Base-by-base conservation (phyloP, 371 early-diverging fungal genomes). In the Mucor indicus region DNA sequence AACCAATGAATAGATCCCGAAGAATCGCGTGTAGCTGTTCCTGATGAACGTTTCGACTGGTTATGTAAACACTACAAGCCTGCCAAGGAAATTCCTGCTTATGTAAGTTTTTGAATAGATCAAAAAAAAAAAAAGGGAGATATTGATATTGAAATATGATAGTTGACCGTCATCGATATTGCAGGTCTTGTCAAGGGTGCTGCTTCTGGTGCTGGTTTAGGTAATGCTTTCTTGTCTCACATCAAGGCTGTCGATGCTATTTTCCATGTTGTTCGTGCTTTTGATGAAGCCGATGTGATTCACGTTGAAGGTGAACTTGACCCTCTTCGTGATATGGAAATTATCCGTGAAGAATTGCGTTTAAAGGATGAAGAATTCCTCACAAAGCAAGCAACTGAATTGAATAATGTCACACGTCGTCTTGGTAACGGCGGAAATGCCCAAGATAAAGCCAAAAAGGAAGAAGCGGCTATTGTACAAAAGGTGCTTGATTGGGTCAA, bases 161-260 rank as follows among this genome's bases (percentile, higher is more conserved):
- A 70, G 71, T 77, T 99, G 53, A 91, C 92, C 3, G 90, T 99
- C 36, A 92, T 92, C 55, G 99, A 99, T 70, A 99, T 99, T 75
- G 99, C 99, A 30, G 99, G 99, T 25, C 83, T 99, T 29, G 96
- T 99, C 35, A 92, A 94, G 65, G 98, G 97, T 38, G 96, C 98
- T 10, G 74, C 91, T 10, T 76, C 80, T 27, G 98, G 98, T 27
- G 86, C 84, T 23, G 96, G 96, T n/a, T 81, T 97, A 46, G 99
- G 99, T 38, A 99, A 99, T 60, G 90, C 90, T 35, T 99, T 99
- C 82, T 69, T 99, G 75, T 91, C 94, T 39, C 90, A 99, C 72
- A 93, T 99, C 44, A 84, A 91, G 56, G 89, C 95, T 17, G 97
- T 97, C 1, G 99, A 99, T 76, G 99, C 97, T 5, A 92, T 99